Conservation (phyloP, 352 stramenopile genomes). For the Albugo candida region DNA sequence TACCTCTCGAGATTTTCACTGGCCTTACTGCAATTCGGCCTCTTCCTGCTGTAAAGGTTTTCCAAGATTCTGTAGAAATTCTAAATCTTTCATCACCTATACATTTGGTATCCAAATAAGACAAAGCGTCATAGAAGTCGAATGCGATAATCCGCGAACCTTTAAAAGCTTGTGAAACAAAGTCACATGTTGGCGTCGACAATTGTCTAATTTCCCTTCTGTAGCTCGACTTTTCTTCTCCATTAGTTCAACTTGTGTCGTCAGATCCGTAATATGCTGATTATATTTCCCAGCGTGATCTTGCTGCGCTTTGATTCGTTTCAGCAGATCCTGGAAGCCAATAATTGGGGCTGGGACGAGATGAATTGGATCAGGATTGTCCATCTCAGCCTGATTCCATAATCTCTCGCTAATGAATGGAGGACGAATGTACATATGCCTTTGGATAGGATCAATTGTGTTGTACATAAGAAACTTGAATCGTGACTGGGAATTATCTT, state of each 20-base stretch:
- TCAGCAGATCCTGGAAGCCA: slow-evolving; percentile 60
- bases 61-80: slow-evolving; percentile 67
- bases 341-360: slow-evolving; percentile 53
- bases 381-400: slow-evolving; percentile 70
- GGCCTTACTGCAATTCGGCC: slow-evolving; percentile 52
- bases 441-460: slow-evolving; percentile 60
- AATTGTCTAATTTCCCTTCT: slow-evolving; percentile 73
- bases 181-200: slow-evolving; percentile 62
- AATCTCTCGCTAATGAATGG: slow-evolving; percentile 63
- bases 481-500: slow-evolving; percentile 62
- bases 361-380: slow-evolving; percentile 73
- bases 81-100: slow-evolving; percentile 73
- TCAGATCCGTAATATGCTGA: slow-evolving; percentile 55
- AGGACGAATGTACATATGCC: slow-evolving; percentile 61
- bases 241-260: slow-evolving; percentile 57
- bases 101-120: background rate
- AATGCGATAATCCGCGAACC: slow-evolving; percentile 8
- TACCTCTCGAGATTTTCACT: too few species aligned
- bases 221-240: slow-evolving; percentile 56
- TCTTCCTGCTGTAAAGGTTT: slow-evolving; percentile 68
- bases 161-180: slow-evolving; percentile 71
- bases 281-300: slow-evolving; percentile 65
- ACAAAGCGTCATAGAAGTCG: background rate
- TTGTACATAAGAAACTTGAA: slow-evolving; percentile 85
- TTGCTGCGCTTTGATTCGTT: slow-evolving; percentile 69